Evolutionary conservation across 192 early-diverging fungal species (phyloP).

Genomic region (Mortierella claussenii): DNA sequence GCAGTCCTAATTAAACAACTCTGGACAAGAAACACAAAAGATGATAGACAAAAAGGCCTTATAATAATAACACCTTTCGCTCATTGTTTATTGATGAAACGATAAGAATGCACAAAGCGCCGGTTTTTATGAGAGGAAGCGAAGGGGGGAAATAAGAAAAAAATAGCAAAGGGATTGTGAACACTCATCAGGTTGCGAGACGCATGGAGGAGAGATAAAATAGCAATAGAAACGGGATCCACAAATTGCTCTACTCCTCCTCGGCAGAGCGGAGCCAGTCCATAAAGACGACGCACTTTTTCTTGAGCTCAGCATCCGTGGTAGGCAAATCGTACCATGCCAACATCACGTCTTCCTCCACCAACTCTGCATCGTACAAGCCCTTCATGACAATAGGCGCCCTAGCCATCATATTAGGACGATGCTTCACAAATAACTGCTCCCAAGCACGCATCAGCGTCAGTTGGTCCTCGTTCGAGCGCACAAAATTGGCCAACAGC

Average conservation of each 20-base stretch:
- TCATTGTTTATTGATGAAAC: not conserved
- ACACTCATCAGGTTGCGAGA: not conserved
- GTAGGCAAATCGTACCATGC: slow-evolving; percentile 68
- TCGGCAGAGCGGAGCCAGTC: slow-evolving; percentile 86
- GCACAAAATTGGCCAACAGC: slow-evolving; percentile 67
- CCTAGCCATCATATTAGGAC: slow-evolving; percentile 59
- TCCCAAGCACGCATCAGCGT: slow-evolving; percentile 70
- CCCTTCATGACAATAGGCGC: slow-evolving; percentile 71
- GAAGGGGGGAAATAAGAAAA: not conserved
- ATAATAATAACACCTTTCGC: not conserved
- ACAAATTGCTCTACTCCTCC: slow-evolving; percentile 68
- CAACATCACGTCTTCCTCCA: slow-evolving; percentile 84
- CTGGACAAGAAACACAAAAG: not conserved
- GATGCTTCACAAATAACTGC: slow-evolving; percentile 60
- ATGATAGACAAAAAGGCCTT: not conserved
- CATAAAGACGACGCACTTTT: slow-evolving; percentile 73
- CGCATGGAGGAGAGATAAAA: too few relatives aligned
- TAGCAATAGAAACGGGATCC: not conserved
- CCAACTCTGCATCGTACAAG: slow-evolving; percentile 77
- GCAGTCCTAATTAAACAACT: not conserved
- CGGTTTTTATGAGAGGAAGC: too few relatives aligned
- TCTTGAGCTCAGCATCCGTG: slow-evolving; percentile 67
- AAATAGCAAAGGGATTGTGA: not conserved
- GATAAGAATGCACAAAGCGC: not conserved
- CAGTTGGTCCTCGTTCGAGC: slow-evolving; percentile 65